phyloP scores from a whole-genome alignment of 768 basidiomycete species.

The Daedaleopsis nitida region DNA sequence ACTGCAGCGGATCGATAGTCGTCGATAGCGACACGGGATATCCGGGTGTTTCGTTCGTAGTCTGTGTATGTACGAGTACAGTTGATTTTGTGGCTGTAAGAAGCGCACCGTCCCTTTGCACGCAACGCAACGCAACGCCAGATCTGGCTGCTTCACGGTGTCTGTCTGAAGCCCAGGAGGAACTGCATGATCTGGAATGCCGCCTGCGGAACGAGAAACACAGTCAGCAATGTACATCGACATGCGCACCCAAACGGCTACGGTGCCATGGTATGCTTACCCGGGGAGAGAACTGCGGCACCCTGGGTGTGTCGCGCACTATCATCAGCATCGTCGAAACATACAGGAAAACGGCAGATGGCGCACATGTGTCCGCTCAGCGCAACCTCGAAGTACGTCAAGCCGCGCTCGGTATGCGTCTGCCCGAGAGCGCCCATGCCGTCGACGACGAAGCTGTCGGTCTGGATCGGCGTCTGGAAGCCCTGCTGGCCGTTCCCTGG shows the following conservation, averaged over 20 bases:
- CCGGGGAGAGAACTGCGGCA: conserved; percentile 66
- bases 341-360: neutral
- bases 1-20: too few relatives aligned
- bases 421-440: conserved; percentile 69
- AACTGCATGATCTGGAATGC: conserved; percentile 71
- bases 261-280: too few relatives aligned
- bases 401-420: conserved; percentile 63
- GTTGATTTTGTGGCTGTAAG: neutral
- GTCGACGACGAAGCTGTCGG: conserved; percentile 71
- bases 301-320: conserved; percentile 40
- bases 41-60: neutral
- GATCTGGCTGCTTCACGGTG: conserved; percentile 4
- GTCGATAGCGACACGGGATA: too few relatives aligned
- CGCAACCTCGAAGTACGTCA: conserved; percentile 67
- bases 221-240: neutral
- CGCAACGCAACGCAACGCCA: too few relatives aligned
- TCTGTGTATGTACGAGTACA: neutral
- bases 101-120: neutral
- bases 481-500: conserved; percentile 70
- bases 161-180: conserved; percentile 59
- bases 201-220: conserved; percentile 41
- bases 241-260: too few relatives aligned
- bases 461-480: conserved; percentile 66
- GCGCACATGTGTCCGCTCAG: conserved; percentile 74
- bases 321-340: neutral